Conservation (phyloP, 1,284 basidiomycete species). For the Gomphus sp. region DNA sequence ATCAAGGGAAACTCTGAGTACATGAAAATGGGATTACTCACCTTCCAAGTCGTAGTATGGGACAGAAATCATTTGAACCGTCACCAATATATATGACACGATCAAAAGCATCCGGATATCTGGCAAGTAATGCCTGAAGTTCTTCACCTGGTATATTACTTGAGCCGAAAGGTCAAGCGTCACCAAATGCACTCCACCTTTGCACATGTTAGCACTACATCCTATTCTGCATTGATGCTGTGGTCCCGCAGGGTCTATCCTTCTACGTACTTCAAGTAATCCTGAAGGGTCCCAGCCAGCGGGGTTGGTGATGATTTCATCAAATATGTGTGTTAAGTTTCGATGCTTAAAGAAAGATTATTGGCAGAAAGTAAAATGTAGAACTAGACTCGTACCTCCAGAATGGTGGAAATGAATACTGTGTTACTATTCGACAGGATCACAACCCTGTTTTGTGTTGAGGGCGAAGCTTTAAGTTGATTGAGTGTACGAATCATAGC, state of each 20-base stretch:
- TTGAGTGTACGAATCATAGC: conserved; percentile 90
- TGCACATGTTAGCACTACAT: conserved; percentile 97
- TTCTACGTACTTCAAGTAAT: conserved; percentile 68
- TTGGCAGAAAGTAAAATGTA: background rate
- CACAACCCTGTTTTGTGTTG: conserved; percentile 72
- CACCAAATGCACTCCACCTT: conserved; percentile 43
- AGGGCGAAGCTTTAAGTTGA: conserved; percentile 54
- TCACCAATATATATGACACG: conserved; percentile 90
- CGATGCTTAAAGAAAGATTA: conserved; percentile 44
- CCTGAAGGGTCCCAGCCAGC: conserved; percentile 74
- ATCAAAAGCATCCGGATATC: conserved; percentile 66
- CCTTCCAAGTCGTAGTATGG: conserved; percentile 73
- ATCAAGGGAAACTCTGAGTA: background rate
- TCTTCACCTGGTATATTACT: conserved; percentile 55
- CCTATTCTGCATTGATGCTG: conserved; percentile 86
- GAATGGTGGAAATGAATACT: conserved; percentile 86
- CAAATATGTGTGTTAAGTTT: conserved; percentile 65
- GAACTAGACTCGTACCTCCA: conserved; percentile 44
- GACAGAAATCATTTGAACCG: conserved; percentile 94
- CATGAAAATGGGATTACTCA: conserved; percentile 24
- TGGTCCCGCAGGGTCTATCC: conserved; percentile 64
- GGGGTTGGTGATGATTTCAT: conserved; percentile 89
- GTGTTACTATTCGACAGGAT: conserved; percentile 93
- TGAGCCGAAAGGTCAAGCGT: background rate
- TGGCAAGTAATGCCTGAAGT: conserved; percentile 68